Evolutionary conservation across 2,329 filamentous ascomycete species (phyloP).

Genomic region (Pestalotiopsis sp.): DNA sequence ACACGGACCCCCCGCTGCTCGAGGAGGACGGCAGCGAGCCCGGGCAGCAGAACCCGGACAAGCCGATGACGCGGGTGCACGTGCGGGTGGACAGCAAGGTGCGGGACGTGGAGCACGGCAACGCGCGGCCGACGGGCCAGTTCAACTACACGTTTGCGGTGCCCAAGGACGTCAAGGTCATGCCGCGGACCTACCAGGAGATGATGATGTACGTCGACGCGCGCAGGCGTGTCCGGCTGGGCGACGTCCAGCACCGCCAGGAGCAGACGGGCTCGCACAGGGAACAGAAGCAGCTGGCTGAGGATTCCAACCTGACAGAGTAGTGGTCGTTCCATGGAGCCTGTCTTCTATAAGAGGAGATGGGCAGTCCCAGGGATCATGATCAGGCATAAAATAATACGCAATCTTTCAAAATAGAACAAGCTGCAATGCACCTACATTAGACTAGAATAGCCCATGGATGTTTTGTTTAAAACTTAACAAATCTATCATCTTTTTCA

Average conservation of each 20-base stretch:
- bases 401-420: no score
- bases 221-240: constrained; percentile 38
- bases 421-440: no score
- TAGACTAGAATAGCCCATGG: no score
- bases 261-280: constrained; percentile 19
- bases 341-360: background rate
- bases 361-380: background rate
- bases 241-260: constrained; percentile 30
- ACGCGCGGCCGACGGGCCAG: constrained; percentile 69
- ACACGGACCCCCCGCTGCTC: constrained; percentile 62
- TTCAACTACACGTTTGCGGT: constrained; percentile 70
- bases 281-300: constrained; percentile 15
- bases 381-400: background rate
- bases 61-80: constrained; percentile 57
- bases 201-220: constrained; percentile 47
- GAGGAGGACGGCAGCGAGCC: constrained; percentile 51
- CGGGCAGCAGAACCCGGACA: constrained; percentile 23
- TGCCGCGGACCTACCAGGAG: constrained; percentile 29
- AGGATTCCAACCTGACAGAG: constrained; percentile 26
- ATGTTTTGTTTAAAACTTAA: no score
- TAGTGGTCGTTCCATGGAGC: background rate
- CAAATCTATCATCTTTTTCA: no score
- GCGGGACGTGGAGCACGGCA: constrained; percentile 64
- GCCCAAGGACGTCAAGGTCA: constrained; percentile 38
- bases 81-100: constrained; percentile 74